phyloP scores from a whole-genome alignment of 164 flowering plant genomes.

The Tinospora cordifolia region DNA sequence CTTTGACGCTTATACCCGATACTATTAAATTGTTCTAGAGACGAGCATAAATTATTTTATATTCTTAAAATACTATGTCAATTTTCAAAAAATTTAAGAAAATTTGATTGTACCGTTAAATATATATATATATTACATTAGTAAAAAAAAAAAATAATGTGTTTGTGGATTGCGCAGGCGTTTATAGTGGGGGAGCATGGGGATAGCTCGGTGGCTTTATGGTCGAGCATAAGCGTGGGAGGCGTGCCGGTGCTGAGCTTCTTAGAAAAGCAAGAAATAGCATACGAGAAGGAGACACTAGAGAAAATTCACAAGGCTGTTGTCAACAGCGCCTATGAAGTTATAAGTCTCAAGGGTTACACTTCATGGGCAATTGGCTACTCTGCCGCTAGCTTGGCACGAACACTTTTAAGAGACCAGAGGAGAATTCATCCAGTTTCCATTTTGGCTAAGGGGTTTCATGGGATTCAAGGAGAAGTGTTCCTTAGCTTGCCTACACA shows the following conservation, averaged over 20 bases:
- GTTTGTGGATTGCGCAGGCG: constrained; percentile 32
- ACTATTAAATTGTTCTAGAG: too few species aligned
- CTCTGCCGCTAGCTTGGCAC: constrained; percentile 64
- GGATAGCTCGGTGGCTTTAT: constrained; percentile 78
- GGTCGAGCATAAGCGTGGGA: constrained; percentile 87
- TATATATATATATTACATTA: too few species aligned
- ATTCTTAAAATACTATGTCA: too few species aligned
- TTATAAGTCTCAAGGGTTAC: constrained; percentile 69
- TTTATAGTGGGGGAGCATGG: constrained; percentile 82
- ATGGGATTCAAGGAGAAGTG: constrained; percentile 58
- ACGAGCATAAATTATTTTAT: too few species aligned
- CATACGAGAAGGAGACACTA: constrained; percentile 52
- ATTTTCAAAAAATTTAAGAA: too few species aligned
- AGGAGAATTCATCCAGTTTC: constrained; percentile 69
- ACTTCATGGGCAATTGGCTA: constrained; percentile 90
- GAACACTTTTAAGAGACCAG: constrained; percentile 53
- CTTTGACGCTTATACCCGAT: too few species aligned
- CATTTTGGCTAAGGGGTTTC: constrained; percentile 55
- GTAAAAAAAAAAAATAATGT: too few species aligned
- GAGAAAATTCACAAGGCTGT: constrained; percentile 66
- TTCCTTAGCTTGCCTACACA: constrained; percentile 75
- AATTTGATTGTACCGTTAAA: too few species aligned
- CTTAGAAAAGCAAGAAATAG: constrained; percentile 50
- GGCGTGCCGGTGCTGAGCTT: constrained; percentile 70
- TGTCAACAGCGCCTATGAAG: constrained; percentile 61